Base-by-base conservation (phyloP, 129 eudicot species). In the Artemisia argyi region DNA sequence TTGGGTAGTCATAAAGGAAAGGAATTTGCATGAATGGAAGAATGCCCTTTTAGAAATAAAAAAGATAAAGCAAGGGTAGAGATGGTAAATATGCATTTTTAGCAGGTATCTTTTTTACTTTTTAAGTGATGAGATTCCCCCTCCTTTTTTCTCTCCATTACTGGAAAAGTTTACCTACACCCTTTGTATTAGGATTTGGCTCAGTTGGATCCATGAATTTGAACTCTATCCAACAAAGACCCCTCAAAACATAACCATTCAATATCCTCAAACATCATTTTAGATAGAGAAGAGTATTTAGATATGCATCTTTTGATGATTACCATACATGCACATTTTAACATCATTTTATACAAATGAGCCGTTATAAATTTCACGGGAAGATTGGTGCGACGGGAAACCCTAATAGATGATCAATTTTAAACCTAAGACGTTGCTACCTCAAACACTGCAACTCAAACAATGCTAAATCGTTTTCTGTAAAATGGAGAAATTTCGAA, bases 11-110 rank as follows among this genome's bases (percentile, higher is more conserved):
- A 59, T 59, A 67, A 69, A 69, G 52, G 11, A 17, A 32, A 55
- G 32, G 65, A 35, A 32, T 15, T 55, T 53, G 64, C 64, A 59
- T 19, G n/a, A 59, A 59, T 59, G 64, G 39, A 59, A 52, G 57
- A 52, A 52, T 52, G 57, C 4, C 42, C 64, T 59, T 22, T 56
- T 57, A 39, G 26, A 72, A 72, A 44, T 26, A 58, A 49, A 48
- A 48, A 59, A 59, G 17, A 9, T 47, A 49, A 46, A 72, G 59
- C 16, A 60, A 44, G 47, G 68, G 68, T 46, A 24, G 6, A 7
- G 48, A 9, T 22, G 14, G 68, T 59, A 17, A 22, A 24, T 22
- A 19, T 1, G 3, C 11, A 11, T 56, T 15, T 71, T 42, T 3
- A 39, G 26, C 22, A 42, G 76, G 55, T 22, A 44, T 3, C 13